These are phyloP conservation scores for Irineochytrium annulatum DNA, from an alignment of 192 early-diverging fungal genomes.

Conservation along the genomic window DNA sequence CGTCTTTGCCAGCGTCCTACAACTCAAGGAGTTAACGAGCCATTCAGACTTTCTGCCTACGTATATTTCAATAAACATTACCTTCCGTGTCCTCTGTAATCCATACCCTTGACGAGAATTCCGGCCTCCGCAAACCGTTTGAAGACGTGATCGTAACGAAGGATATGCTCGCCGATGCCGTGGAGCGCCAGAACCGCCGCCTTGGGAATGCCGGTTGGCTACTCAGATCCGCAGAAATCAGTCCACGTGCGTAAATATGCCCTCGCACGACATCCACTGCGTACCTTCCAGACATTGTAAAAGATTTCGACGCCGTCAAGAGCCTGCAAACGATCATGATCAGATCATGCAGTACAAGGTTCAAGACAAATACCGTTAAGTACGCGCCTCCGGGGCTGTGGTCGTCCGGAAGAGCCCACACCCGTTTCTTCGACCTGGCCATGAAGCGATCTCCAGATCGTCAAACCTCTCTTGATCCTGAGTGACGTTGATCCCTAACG, in stretches of 20 bases:
- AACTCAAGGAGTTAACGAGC: background rate
- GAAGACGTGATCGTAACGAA: constrained; percentile 62
- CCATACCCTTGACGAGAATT: constrained; percentile 54
- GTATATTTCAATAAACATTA: constrained; percentile 10
- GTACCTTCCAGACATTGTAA: constrained; percentile 25
- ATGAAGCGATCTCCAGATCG: too few relatives aligned
- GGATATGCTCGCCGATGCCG: constrained; percentile 60
- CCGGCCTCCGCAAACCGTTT: constrained; percentile 46
- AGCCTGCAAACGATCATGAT: too few relatives aligned
- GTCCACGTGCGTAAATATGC: background rate
- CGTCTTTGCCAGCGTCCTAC: background rate
- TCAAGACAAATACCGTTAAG: too few relatives aligned
- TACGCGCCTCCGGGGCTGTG: too few relatives aligned
- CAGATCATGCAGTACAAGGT: too few relatives aligned
- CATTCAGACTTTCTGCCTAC: background rate
- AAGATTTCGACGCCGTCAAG: constrained; percentile 23
- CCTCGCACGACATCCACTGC: background rate
- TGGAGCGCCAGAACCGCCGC: constrained; percentile 53
- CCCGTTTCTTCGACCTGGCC: too few relatives aligned
- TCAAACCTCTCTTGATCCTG: too few relatives aligned
- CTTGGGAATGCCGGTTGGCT: constrained; percentile 12
- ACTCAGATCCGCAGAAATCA: background rate
- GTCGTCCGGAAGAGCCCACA: too few relatives aligned
- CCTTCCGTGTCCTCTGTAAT: constrained; percentile 68
- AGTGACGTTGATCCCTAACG: too few relatives aligned